Conservation (phyloP, 345 rosid species). For the Ricinus communis region DNA sequence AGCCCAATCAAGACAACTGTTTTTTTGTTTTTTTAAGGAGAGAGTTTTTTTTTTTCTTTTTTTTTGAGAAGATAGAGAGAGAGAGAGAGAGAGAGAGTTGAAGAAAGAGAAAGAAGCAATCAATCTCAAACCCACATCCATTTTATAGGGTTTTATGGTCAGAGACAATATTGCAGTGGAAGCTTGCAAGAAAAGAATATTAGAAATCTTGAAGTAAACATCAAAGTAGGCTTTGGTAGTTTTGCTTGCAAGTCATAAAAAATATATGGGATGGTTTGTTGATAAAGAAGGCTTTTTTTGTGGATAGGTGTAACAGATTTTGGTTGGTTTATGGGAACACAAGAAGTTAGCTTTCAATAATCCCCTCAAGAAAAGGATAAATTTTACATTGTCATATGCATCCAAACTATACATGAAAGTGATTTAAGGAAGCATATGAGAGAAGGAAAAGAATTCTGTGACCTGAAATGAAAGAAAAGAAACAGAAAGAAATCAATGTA, state of each 20-base stretch:
- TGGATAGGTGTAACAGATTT: neutral
- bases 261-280: neutral
- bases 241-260: slow-evolving; percentile 7
- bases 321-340: neutral
- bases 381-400: neutral
- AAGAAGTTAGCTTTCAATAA: neutral
- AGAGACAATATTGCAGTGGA: neutral
- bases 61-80: too few relatives aligned
- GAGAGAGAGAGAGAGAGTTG: too few relatives aligned
- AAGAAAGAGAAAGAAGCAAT: too few relatives aligned
- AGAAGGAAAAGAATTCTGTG: neutral
- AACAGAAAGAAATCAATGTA: neutral
- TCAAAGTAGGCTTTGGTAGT: slow-evolving; percentile 1
- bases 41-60: too few relatives aligned
- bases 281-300: neutral
- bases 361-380: neutral
- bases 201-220: slow-evolving; percentile 10
- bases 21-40: neutral
- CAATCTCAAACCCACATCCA: neutral
- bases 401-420: neutral
- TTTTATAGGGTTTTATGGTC: neutral
- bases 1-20: neutral
- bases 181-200: neutral
- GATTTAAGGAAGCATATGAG: neutral
- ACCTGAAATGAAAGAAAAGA: neutral